Percentiles rank a stretch among this genome's conserved stretches.
phyloP scores from a whole-genome alignment of 352 stramenopile genomes.

The Elongisporangium senticosum region DNA sequence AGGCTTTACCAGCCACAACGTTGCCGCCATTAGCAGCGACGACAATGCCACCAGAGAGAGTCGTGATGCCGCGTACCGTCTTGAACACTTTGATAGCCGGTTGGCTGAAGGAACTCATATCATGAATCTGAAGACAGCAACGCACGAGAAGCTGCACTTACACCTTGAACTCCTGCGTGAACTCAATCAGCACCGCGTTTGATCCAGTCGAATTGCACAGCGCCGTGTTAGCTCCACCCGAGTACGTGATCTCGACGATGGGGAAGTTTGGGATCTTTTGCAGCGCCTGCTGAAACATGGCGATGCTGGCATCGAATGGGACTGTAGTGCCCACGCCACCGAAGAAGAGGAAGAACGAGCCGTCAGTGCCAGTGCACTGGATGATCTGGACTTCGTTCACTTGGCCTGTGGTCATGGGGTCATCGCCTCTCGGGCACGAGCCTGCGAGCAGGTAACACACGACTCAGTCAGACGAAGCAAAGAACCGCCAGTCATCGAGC shows the following conservation, averaged over 20 bases:
- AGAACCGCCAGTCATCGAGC: neutral
- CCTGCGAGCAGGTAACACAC: constrained; percentile 19
- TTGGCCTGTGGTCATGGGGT: constrained; percentile 79
- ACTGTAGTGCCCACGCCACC: constrained; percentile 49
- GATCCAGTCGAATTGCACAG: constrained; percentile 33
- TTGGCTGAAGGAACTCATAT: constrained; percentile 31
- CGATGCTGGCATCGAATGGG: constrained; percentile 39
- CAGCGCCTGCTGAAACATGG: constrained; percentile 52
- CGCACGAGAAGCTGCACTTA: constrained; percentile 17
- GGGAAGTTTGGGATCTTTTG: constrained; percentile 20
- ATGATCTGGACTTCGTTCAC: constrained; percentile 82
- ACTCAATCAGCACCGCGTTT: constrained; percentile 65
- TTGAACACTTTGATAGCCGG: constrained; percentile 51
- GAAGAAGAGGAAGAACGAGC: constrained; percentile 68
- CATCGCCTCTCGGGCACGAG: constrained; percentile 81
- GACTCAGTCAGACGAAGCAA: neutral
- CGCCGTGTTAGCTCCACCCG: constrained; percentile 12
- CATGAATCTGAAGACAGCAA: neutral
- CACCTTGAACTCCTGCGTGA: constrained; percentile 49
- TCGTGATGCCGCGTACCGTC: constrained; percentile 19
- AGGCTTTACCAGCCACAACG: constrained; percentile 34
- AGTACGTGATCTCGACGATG: constrained; percentile 46
- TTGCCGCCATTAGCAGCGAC: constrained; percentile 37
- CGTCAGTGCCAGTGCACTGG: constrained; percentile 65
- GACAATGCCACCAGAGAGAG: constrained; percentile 44